Conservation (phyloP, 768 basidiomycete species). For the Kwoniella sp. region DNA sequence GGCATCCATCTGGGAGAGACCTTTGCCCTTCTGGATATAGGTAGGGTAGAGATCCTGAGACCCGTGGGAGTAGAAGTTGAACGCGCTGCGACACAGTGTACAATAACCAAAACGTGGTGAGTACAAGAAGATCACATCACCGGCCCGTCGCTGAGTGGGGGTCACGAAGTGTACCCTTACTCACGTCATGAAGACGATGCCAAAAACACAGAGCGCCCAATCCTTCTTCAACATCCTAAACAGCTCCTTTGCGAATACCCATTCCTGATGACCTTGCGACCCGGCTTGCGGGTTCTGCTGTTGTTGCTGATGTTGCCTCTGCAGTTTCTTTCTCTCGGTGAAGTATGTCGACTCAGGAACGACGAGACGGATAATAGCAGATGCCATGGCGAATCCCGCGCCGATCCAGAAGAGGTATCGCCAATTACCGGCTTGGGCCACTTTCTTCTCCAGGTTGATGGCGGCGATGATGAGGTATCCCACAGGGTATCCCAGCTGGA, state of each 20-base stretch:
- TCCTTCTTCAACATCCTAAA: conserved; percentile 69
- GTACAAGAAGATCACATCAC: too few species aligned
- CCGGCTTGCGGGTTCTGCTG: conserved; percentile 42
- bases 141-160: too few species aligned
- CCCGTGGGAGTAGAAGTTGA: conserved; percentile 70
- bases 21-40: conserved; percentile 60
- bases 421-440: conserved; percentile 62
- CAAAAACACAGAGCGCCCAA: conserved; percentile 61
- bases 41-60: conserved; percentile 42
- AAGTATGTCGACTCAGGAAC: conserved; percentile 79
- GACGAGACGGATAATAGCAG: conserved; percentile 65
- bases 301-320: conserved; percentile 3
- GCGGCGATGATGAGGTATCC: conserved; percentile 81
- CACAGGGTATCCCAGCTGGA: conserved; percentile 85
- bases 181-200: conserved; percentile 69
- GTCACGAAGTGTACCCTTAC: too few species aligned
- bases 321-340: conserved; percentile 49
- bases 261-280: conserved; percentile 60
- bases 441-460: conserved; percentile 65
- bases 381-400: conserved; percentile 66
- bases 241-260: conserved; percentile 70
- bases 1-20: conserved; percentile 63
- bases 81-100: conserved; percentile 45
- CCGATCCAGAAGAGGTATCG: conserved; percentile 76
- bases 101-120: too few species aligned